Evolutionary conservation across 73 alveolate genomes (phyloP).

Genomic region (Uronychia setigera): DNA sequence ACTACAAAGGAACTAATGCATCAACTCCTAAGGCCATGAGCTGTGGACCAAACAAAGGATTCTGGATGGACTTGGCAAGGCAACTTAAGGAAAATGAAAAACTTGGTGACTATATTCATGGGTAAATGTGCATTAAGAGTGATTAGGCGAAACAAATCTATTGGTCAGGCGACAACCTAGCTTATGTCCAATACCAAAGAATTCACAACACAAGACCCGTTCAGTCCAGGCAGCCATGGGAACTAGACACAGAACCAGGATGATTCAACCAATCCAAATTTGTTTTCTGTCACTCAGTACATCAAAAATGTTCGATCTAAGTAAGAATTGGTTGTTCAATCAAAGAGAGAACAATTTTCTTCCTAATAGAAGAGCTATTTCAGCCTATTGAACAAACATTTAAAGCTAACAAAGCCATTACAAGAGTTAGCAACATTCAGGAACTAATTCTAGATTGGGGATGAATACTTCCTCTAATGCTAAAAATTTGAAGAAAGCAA

Average conservation of each 20-base stretch:
- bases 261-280: too few species aligned
- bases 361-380: not conserved
- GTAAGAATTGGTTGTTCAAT: not conserved
- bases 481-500: too few species aligned
- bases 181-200: not conserved
- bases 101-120: not conserved
- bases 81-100: not conserved
- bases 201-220: not conserved
- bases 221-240: not conserved
- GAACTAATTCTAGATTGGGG: too few species aligned
- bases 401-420: too few species aligned
- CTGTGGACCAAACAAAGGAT: not conserved
- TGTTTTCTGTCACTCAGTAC: not conserved
- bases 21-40: not conserved
- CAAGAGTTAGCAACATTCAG: too few species aligned
- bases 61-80: constrained; percentile 5
- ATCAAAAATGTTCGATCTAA: not conserved
- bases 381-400: too few species aligned
- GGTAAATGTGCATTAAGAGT: not conserved
- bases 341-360: not conserved
- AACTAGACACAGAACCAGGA: too few species aligned
- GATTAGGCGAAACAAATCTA: not conserved
- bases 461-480: too few species aligned
- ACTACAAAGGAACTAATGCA: too few species aligned
- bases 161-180: not conserved